phyloP scores from a whole-genome alignment of 306 rosid genomes.

The Parietaria judaica region DNA sequence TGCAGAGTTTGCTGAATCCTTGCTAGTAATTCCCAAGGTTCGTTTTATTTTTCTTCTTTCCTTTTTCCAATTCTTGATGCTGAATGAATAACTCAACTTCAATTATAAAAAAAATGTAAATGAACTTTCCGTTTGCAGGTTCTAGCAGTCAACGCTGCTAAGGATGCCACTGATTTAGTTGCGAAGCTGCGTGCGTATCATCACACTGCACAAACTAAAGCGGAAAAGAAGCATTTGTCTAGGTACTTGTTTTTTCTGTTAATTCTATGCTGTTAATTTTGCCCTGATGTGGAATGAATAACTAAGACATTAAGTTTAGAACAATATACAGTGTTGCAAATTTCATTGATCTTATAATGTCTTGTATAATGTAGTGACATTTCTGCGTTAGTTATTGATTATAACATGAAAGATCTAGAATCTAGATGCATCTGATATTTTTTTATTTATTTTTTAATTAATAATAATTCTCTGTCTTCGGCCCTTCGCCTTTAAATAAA shows the following conservation, averaged over 20 bases:
- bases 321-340: no score
- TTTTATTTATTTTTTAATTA: no score
- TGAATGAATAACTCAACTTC: not conserved
- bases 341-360: no score
- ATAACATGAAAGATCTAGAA: no score
- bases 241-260: slow-evolving; percentile 37
- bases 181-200: slow-evolving; percentile 86
- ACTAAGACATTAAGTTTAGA: no score
- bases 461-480: not conserved
- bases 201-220: slow-evolving; percentile 76
- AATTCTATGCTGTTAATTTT: no score
- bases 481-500: not conserved
- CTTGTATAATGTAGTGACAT: no score
- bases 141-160: slow-evolving; percentile 95
- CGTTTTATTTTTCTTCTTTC: not conserved
- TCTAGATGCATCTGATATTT: no score
- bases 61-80: slow-evolving; percentile 4
- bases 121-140: slow-evolving; percentile 43
- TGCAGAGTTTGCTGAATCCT: slow-evolving; percentile 93
- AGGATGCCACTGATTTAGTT: slow-evolving; percentile 93
- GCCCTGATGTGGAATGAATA: not conserved
- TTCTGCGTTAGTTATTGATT: no score
- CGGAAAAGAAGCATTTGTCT: slow-evolving; percentile 79
- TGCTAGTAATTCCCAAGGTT: slow-evolving; percentile 85
- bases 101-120: not conserved